Base-by-base conservation (phyloP, 2,329 filamentous ascomycete species). In the Falciphora oryzae region DNA sequence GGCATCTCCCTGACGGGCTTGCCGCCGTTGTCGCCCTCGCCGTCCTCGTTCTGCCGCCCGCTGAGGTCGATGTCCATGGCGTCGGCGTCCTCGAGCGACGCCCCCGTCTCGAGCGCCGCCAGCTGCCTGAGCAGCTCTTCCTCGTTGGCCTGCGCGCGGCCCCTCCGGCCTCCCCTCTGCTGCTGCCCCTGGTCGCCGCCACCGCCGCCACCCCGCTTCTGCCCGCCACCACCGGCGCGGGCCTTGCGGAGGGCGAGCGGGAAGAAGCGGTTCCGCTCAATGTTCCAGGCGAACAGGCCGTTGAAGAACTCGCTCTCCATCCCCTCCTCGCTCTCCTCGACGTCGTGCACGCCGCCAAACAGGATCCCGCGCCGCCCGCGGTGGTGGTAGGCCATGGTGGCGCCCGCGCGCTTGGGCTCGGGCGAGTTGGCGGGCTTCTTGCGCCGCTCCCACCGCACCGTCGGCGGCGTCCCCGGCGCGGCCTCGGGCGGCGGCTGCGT, bases 261-360 rank as follows among this genome's bases (percentile, higher is more conserved):
- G 80, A 98, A 97, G 79, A 97, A 98, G 11, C 95, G 85, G 74
- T 99, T 99, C 66, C 94, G 86, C 72, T 98, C 95, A 67, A 97
- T 88, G 73, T 96, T 97, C 92, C 93, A 98, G 6, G 93, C 91
- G 72, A 91, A 96, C 29, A 98, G 78, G 65, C 89, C 85, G 71
- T 97, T 94, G 80, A 98, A 99, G 77, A 99, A 99, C 75, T 97
- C 93, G 73, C 92, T 96, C 64, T 99, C 94, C 69, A 99, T 96
- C 4, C 91, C 93, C 75, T 99, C 95, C 74, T 97, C 93, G 68
- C 86, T 94, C 73, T 93, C 85, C 75, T 96, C 92, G 0, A 96
- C 90, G 70, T 97, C 93, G 71, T 97, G 92, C 4, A 99, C 95
- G 63, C 95, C 95, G 59, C 95, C 95, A 74, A 98, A 98, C 71